Percentiles rank a stretch among this genome's conserved stretches.
Conservation (phyloP, 257 asterid genomes). For the Forsythia viridissima region DNA sequence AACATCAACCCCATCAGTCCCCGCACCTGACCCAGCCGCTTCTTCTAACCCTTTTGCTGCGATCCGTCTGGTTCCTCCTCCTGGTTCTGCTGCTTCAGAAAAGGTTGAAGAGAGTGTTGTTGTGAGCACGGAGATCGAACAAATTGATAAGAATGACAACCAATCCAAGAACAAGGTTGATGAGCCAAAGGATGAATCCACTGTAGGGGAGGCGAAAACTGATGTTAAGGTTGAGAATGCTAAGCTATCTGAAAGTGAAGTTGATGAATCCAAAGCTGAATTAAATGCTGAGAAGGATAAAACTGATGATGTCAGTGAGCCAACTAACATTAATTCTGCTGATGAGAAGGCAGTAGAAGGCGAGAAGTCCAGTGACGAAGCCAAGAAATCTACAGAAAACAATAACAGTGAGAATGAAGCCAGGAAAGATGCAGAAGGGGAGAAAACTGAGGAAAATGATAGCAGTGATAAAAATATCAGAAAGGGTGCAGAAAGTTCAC, state of each 20-base stretch:
- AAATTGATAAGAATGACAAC: constrained; percentile 25
- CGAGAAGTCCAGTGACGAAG: constrained; percentile 30
- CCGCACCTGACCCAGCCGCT: constrained; percentile 28
- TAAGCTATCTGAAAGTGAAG: constrained; percentile 30
- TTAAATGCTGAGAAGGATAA: constrained; percentile 32
- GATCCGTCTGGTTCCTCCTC: constrained; percentile 58
- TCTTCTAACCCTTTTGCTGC: constrained; percentile 78
- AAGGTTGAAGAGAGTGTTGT: constrained; percentile 26
- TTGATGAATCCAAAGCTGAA: constrained; percentile 31
- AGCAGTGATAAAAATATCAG: constrained; percentile 35
- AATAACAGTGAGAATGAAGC: constrained; percentile 32
- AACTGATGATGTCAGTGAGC: constrained; percentile 9
- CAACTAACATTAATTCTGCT: constrained; percentile 16
- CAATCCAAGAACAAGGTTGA: constrained; percentile 40
- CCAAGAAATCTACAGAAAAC: constrained; percentile 31
- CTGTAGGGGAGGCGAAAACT: constrained; percentile 27
- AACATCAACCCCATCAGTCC: constrained; percentile 41
- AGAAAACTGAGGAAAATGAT: constrained; percentile 36
- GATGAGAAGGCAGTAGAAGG: constrained; percentile 37
- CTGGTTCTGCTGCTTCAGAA: constrained; percentile 31
- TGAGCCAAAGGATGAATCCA: constrained; percentile 32
- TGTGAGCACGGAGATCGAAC: constrained; percentile 33
- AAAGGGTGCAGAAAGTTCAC: constrained; percentile 48
- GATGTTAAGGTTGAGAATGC: constrained; percentile 25
- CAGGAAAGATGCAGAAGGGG: constrained; percentile 34